Evolutionary conservation across 225 moss, liverwort and hornwort species (phyloP).

Genomic region (Neckera pumila): DNA sequence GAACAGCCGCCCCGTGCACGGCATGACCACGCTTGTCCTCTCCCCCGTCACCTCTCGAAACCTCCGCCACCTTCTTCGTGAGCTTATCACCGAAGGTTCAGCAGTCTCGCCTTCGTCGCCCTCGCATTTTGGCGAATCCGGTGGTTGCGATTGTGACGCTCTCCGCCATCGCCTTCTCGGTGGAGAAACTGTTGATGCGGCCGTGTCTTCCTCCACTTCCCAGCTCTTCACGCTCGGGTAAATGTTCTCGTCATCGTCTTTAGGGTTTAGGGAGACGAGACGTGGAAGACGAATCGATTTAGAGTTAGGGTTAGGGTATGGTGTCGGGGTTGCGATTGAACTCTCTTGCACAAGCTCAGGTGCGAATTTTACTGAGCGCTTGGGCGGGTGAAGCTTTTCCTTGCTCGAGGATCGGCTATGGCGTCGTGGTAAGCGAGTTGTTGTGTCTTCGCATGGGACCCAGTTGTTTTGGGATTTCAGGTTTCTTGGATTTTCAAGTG

Average conservation of each 20-base stretch:
- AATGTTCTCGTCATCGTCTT: conserved; percentile 44
- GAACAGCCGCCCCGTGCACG: conserved; percentile 35
- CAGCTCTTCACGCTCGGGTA: conserved; percentile 51
- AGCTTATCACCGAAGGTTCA: not conserved
- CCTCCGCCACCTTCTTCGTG: conserved; percentile 7
- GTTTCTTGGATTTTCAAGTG: not conserved
- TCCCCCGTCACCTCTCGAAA: not conserved
- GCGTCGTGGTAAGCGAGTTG: not conserved
- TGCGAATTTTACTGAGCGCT: conserved; percentile 22
- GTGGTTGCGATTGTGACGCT: not conserved
- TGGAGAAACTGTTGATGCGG: not conserved
- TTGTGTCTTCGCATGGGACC: conserved; percentile 2
- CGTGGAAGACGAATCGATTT: not conserved
- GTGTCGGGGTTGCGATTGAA: not conserved
- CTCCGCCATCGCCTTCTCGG: conserved; percentile 4
- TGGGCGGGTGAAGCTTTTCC: conserved; percentile 7
- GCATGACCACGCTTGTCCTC: not conserved
- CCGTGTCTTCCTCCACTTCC: conserved; percentile 30
- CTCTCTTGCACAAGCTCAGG: not conserved
- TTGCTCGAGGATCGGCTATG: conserved; percentile 12
- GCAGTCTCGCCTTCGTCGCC: not conserved
- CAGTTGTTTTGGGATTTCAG: not conserved
- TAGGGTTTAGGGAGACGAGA: not conserved
- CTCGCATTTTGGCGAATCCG: not conserved
- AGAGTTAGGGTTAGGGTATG: not conserved